These are phyloP conservation scores for Cladosporium phlei DNA, from an alignment of 2,329 filamentous ascomycete species.

Conservation along the genomic window DNA sequence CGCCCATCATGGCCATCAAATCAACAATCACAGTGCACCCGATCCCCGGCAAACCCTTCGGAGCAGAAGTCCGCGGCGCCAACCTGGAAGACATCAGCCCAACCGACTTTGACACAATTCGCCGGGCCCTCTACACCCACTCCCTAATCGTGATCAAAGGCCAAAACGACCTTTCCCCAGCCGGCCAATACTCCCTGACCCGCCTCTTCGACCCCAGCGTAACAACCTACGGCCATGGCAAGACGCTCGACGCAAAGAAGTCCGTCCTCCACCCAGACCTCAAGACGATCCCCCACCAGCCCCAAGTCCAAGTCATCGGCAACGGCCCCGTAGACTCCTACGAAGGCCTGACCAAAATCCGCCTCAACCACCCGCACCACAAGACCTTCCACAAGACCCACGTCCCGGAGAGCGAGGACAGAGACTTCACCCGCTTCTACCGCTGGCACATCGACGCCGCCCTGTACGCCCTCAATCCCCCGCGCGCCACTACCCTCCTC, in stretches of 20 bases:
- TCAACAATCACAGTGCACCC: not conserved
- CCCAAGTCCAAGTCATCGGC: constrained; percentile 75
- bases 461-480: constrained; percentile 69
- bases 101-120: constrained; percentile 60
- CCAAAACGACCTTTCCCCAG: constrained; percentile 59
- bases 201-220: constrained; percentile 65
- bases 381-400: constrained; percentile 64
- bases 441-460: constrained; percentile 79
- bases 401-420: constrained; percentile 59
- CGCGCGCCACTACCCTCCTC: constrained; percentile 66
- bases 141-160: constrained; percentile 68
- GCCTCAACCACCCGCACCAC: constrained; percentile 70
- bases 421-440: constrained; percentile 60
- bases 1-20: constrained; percentile 4
- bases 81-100: constrained; percentile 42
- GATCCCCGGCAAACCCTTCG: constrained; percentile 16
- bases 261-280: constrained; percentile 71
- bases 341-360: constrained; percentile 65
- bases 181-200: constrained; percentile 69
- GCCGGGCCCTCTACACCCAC: constrained; percentile 61
- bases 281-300: constrained; percentile 74
- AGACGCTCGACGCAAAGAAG: constrained; percentile 63
- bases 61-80: constrained; percentile 26
- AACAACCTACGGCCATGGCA: constrained; percentile 68
- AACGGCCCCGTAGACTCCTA: constrained; percentile 67